phyloP scores from a whole-genome alignment of 2,329 filamentous ascomycete species.

The Phaeosphaeria sp. region DNA sequence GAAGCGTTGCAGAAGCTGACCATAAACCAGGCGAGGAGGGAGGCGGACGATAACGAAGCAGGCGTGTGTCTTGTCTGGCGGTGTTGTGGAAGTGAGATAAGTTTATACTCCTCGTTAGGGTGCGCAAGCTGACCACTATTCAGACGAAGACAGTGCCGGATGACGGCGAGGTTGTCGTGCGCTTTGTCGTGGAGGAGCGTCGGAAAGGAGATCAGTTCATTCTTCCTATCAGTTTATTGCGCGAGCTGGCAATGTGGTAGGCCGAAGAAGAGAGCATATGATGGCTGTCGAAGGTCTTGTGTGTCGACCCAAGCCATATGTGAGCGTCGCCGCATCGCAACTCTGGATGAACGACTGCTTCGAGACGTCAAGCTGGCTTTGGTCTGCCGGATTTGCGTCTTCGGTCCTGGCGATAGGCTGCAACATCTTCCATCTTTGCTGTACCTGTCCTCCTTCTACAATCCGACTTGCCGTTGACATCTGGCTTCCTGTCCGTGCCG shows the following conservation, averaged over 20 bases:
- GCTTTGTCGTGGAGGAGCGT: background rate
- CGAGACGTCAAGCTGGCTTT: no score
- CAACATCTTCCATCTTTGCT: no score
- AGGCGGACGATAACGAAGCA: no score
- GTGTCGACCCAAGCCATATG: background rate
- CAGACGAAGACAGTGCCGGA: background rate
- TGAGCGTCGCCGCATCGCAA: background rate
- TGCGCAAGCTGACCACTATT: background rate
- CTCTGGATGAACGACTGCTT: no score
- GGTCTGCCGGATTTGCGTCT: no score
- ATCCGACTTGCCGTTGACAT: no score
- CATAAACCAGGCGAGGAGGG: no score
- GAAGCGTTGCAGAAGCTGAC: no score
- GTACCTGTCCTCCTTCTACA: no score
- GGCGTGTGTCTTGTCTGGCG: no score
- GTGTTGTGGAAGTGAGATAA: background rate
- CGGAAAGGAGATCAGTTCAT: background rate
- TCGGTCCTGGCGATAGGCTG: no score
- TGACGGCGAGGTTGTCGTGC: background rate
- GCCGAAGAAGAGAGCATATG: background rate
- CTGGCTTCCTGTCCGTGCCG: no score
- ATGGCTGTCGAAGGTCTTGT: background rate
- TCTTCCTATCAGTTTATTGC: background rate
- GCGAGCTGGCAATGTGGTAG: background rate
- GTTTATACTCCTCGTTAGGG: background rate